Percentiles rank a stretch among this genome's conserved stretches.
These are phyloP conservation scores for Eleusine indica DNA, from an alignment of 176 grass and related monocot genomes.

Conservation along the genomic window DNA sequence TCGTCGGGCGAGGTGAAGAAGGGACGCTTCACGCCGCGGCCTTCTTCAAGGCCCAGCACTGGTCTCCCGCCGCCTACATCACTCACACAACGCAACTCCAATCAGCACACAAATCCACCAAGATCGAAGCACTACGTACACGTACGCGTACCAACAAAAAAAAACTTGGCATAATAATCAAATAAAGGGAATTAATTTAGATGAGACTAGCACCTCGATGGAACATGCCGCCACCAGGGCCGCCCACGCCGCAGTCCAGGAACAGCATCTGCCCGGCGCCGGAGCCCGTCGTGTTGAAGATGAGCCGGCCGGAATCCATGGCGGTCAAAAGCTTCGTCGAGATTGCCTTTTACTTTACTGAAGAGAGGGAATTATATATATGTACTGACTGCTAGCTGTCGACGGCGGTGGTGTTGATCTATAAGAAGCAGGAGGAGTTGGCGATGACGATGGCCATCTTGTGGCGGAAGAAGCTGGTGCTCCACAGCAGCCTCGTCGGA, in stretches of 20 bases:
- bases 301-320: slow-evolving; percentile 82
- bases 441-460: slow-evolving; percentile 77
- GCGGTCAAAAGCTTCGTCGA: slow-evolving; percentile 31
- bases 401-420: slow-evolving; percentile 34
- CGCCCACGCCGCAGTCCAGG: slow-evolving; percentile 58
- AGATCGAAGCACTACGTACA: neutral
- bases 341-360: slow-evolving; percentile 28
- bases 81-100: slow-evolving; percentile 51
- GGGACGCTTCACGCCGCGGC: slow-evolving; percentile 64
- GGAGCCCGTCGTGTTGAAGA: slow-evolving; percentile 70
- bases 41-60: slow-evolving; percentile 61
- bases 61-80: slow-evolving; percentile 68
- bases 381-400: slow-evolving; percentile 42
- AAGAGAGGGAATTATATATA: slow-evolving; percentile 26
- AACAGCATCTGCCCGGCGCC: slow-evolving; percentile 67
- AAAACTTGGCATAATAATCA: neutral
- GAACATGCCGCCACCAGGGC: slow-evolving; percentile 39
- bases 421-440: slow-evolving; percentile 78
- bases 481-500: slow-evolving; percentile 92
- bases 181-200: slow-evolving; percentile 2
- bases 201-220: slow-evolving; percentile 59
- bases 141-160: neutral
- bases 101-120: slow-evolving; percentile 41
- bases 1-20: slow-evolving; percentile 96
- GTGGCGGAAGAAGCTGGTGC: slow-evolving; percentile 99